Conservation (phyloP, 306 rosid species). For the Begonia peltatifolia region DNA sequence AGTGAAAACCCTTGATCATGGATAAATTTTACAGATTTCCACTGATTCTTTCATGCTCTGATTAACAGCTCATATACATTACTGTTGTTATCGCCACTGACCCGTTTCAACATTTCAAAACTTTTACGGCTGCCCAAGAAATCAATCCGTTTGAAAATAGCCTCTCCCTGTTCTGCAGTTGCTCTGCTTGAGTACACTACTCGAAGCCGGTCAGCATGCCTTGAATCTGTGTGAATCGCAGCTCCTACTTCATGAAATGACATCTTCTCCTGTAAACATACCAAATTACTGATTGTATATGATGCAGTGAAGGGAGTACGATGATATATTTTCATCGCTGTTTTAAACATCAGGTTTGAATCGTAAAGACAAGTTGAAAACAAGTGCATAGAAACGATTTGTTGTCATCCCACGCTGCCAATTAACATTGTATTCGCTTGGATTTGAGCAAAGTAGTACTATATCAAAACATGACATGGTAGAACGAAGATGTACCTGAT, state of each 20-base stretch:
- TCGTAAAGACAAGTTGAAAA: no score
- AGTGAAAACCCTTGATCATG: no score
- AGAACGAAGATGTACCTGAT: slow-evolving; percentile 46
- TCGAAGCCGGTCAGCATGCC: slow-evolving; percentile 84
- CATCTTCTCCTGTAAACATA: slow-evolving; percentile 62
- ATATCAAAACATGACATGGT: not conserved
- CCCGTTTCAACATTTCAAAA: slow-evolving; percentile 91
- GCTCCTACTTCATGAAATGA: slow-evolving; percentile 60
- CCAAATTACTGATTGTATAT: not conserved
- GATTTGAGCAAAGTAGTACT: no score
- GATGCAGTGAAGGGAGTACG: no score
- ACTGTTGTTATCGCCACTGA: slow-evolving; percentile 67
- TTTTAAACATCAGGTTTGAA: no score
- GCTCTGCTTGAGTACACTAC: slow-evolving; percentile 56
- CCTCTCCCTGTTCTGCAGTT: slow-evolving; percentile 35
- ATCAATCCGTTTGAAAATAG: slow-evolving; percentile 51
- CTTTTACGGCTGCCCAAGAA: slow-evolving; percentile 76
- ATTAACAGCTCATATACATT: slow-evolving; percentile 82
- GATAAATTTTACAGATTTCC: no score
- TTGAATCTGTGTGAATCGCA: slow-evolving; percentile 86
- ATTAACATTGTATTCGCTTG: no score
- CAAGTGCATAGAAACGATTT: no score
- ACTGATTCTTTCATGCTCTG: slow-evolving; percentile 37
- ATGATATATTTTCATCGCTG: no score
- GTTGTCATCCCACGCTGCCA: no score